phyloP scores from a whole-genome alignment of 73 alveolate genomes.

The Paraurostyla sp. region DNA sequence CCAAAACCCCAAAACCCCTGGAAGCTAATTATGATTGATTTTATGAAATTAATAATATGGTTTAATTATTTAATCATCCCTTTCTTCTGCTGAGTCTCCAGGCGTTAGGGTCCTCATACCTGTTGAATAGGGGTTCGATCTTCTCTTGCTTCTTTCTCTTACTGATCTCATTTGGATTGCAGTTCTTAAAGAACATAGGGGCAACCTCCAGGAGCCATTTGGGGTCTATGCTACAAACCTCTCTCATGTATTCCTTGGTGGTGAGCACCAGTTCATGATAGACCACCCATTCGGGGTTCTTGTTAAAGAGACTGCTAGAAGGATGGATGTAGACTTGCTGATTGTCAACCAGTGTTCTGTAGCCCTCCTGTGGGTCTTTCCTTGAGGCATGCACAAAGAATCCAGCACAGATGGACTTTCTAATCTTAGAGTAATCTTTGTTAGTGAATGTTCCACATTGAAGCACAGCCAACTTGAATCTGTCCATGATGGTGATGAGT shows the following conservation, averaged over 20 bases:
- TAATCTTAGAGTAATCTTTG: conserved; percentile 84
- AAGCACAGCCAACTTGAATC: conserved; percentile 88
- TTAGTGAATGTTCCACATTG: conserved; percentile 76
- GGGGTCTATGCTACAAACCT: conserved; percentile 97
- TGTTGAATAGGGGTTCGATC: conserved; percentile 96
- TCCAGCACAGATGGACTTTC: conserved; percentile 98
- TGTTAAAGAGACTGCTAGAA: conserved; percentile 96
- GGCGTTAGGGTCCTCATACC: conserved; percentile 99
- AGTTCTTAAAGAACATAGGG: conserved; percentile 96
- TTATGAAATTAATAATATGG: no score
- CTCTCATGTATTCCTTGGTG: conserved; percentile 99
- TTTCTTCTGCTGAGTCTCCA: conserved; percentile 99
- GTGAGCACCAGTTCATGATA: conserved; percentile 97
- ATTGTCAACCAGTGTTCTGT: conserved; percentile 95
- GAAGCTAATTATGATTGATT: no score
- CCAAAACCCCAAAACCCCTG: no score
- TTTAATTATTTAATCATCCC: no score
- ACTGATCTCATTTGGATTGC: conserved; percentile 87
- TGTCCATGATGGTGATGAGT: conserved; percentile 92
- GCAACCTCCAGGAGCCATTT: conserved; percentile 99
- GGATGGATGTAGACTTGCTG: conserved; percentile 99
- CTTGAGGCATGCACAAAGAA: conserved; percentile 96
- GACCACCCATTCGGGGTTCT: conserved; percentile 99
- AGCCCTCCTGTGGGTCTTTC: conserved; percentile 95
- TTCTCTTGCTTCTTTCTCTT: conserved; percentile 97